A percentile compares a stretch with the other conserved stretches of the same genome.
phyloP scores from a whole-genome alignment of 257 asterid species.

The Nicotiana otophora region DNA sequence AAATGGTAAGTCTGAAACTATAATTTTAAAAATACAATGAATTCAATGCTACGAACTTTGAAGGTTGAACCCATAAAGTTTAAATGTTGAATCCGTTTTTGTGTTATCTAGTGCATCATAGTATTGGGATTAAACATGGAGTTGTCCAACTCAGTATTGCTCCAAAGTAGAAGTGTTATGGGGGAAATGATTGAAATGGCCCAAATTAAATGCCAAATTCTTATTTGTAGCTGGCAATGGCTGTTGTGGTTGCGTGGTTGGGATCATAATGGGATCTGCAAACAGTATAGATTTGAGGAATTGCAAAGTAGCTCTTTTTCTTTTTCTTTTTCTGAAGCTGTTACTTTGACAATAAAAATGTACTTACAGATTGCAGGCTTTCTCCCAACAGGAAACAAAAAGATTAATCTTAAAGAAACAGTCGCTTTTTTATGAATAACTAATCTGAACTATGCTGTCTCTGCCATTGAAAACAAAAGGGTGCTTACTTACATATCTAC shows the following conservation, averaged over 20 bases:
- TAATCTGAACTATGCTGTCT: neutral
- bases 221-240: neutral
- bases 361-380: neutral
- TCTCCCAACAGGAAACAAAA: neutral
- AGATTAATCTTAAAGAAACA: neutral
- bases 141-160: neutral
- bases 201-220: neutral
- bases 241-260: neutral
- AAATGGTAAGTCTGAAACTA: no score
- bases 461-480: neutral
- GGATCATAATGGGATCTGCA: neutral
- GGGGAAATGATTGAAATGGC: neutral
- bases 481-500: neutral
- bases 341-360: neutral
- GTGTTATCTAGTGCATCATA: neutral
- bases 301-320: neutral
- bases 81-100: no score
- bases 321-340: neutral
- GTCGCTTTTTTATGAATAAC: neutral
- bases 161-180: neutral
- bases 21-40: no score
- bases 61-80: no score
- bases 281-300: neutral
- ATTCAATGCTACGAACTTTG: no score
- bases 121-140: neutral